A percentile compares a stretch with the other conserved stretches of the same genome.
phyloP scores from a whole-genome alignment of 805 yeast species.

The Kazachstania taianensis region DNA sequence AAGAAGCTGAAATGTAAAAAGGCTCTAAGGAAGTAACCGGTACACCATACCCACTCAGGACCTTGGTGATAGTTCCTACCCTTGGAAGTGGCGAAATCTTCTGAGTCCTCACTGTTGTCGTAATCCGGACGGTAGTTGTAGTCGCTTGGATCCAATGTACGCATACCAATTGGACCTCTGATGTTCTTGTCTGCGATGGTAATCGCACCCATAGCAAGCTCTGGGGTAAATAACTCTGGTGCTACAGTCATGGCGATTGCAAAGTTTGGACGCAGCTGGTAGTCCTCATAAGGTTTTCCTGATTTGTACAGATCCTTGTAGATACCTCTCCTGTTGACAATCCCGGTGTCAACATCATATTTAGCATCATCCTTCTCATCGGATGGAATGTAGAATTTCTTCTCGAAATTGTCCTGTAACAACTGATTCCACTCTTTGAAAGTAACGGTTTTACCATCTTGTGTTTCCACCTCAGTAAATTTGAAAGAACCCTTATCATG shows the following conservation, averaged over 20 bases:
- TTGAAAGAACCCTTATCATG: conserved; percentile 45
- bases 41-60: conserved; percentile 96
- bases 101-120: conserved; percentile 65
- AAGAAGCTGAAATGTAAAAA: conserved; percentile 43
- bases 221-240: conserved; percentile 71
- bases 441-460: conserved; percentile 47
- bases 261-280: conserved; percentile 86
- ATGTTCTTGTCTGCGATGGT: conserved; percentile 59
- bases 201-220: conserved; percentile 54
- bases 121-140: conserved; percentile 87
- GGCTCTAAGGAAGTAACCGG: conserved; percentile 83
- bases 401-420: conserved; percentile 66
- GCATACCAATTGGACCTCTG: conserved; percentile 87
- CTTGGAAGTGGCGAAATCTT: conserved; percentile 84
- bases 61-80: conserved; percentile 98
- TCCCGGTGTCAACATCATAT: conserved; percentile 49
- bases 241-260: conserved; percentile 91
- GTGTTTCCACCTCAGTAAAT: conserved; percentile 45
- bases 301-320: conserved; percentile 78
- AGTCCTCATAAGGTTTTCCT: conserved; percentile 87
- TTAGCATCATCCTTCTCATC: conserved; percentile 49
- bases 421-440: conserved; percentile 65
- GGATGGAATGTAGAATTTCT: conserved; percentile 64
- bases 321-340: conserved; percentile 85
- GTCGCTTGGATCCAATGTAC: conserved; percentile 87